Conservation (phyloP, 2,329 filamentous ascomycete genomes). For the Trichoderma koningii region DNA sequence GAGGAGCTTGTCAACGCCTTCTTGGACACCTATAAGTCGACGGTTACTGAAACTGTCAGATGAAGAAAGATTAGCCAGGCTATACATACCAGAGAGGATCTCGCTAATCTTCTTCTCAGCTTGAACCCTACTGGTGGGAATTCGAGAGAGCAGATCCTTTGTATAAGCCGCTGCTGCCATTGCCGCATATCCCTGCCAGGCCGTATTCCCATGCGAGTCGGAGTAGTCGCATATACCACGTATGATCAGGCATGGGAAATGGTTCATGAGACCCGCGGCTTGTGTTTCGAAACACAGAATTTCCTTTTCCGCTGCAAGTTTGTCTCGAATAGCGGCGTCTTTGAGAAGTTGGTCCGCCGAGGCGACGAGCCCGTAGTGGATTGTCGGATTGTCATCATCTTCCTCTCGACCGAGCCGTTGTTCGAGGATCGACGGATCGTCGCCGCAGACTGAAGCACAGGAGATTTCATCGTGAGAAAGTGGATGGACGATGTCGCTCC, state of each 20-base stretch:
- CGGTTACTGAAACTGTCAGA: no score
- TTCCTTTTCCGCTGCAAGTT: neutral
- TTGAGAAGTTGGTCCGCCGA: slow-evolving; percentile 4
- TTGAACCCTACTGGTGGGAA: slow-evolving; percentile 28
- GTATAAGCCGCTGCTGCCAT: slow-evolving; percentile 36
- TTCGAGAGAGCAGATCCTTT: slow-evolving; percentile 31
- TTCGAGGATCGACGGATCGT: slow-evolving; percentile 12
- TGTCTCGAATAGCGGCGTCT: neutral
- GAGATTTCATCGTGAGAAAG: neutral
- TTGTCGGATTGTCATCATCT: slow-evolving; percentile 23
- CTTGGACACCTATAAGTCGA: neutral
- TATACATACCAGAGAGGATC: slow-evolving; percentile 13
- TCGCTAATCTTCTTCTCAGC: slow-evolving; percentile 25
- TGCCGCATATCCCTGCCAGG: neutral
- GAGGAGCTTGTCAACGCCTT: slow-evolving; percentile 3
- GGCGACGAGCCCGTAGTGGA: slow-evolving; percentile 9
- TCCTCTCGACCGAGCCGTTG: neutral
- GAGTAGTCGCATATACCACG: neutral
- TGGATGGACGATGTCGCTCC: slow-evolving; percentile 12
- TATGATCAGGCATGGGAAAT: neutral
- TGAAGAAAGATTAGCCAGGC: neutral
- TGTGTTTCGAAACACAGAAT: slow-evolving; percentile 17
- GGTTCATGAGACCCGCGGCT: slow-evolving; percentile 15
- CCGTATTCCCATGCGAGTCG: neutral
- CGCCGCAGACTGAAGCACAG: neutral